Base-by-base conservation (phyloP, 768 basidiomycete genomes). In the Artomyces pyxidatus region DNA sequence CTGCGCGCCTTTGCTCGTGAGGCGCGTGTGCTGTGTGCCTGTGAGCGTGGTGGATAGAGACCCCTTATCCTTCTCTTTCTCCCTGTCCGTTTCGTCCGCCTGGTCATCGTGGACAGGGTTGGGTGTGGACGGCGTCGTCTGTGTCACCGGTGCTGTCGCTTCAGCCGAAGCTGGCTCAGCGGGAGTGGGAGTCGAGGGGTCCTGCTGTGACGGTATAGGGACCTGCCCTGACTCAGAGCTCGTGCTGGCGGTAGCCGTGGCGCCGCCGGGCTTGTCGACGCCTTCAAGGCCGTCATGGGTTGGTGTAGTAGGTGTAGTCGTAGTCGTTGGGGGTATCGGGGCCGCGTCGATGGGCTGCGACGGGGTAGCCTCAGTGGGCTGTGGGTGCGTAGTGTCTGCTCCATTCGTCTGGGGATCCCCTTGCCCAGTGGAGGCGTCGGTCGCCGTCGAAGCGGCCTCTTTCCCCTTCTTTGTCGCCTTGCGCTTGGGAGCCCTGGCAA, bases 11-110 rank as follows among this genome's bases (percentile, higher is more conserved):
- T 56, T 56, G 49, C 56, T n/a, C 49, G 63, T 19, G 57, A 59
- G 52, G 52, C 60, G 59, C 54, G 70, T 65, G 52, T 72, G 61
- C 23, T 70, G 70, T 8, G 65, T 75, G 42, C 69, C 61, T 1
- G 70, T 68, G 38, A 62, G 57, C 40, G 72, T 69, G 42, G 72
- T 72, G 30, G 70, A 63, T 19, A 74, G 62, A 7, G 73, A 75
- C 48, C 63, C 71, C 60, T 72, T 73, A 59, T 75, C 74, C 61
- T 65, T 72, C 60, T 73, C 72, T 37, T 63, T 68, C 51, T 70
- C 61, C 55, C 61, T 68, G 55, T 70, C 72, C 43, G 59, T 59
- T 48, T 54, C 58, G 37, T 68, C 68, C 35, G 65, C 57, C 22
- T 62, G 65, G 32, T 64, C 66, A 23, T 61, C 44, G 26, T 45